Evolutionary conservation across 2,329 filamentous ascomycete genomes (phyloP).

Genomic region (Bipolaris bicolor): DNA sequence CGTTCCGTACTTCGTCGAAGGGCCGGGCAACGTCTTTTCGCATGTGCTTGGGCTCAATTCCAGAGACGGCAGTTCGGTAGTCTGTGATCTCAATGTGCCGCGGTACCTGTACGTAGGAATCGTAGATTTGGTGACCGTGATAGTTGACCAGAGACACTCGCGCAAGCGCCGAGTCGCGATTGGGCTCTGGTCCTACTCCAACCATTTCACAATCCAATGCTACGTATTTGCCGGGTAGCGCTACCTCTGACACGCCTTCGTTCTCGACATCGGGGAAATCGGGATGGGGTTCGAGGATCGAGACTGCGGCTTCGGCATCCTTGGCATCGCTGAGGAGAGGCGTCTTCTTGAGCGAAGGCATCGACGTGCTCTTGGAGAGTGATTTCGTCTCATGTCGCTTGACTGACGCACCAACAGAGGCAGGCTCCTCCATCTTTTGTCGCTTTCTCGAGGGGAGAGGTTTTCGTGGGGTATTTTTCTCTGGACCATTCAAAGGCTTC

Average conservation of each 20-base stretch:
- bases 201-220: slow-evolving; percentile 99
- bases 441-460: slow-evolving; percentile 37
- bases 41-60: slow-evolving; percentile 78
- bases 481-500: slow-evolving; percentile 46
- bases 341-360: slow-evolving; percentile 45
- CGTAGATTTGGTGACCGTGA: slow-evolving; percentile 89
- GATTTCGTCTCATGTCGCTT: slow-evolving; percentile 53
- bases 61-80: slow-evolving; percentile 87
- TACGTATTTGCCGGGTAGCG: slow-evolving; percentile 85
- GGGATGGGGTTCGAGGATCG: slow-evolving; percentile 54
- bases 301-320: slow-evolving; percentile 62
- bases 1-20: slow-evolving; percentile 78
- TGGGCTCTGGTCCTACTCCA: slow-evolving; percentile 71
- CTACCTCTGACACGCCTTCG: slow-evolving; percentile 55
- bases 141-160: slow-evolving; percentile 92
- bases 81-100: slow-evolving; percentile 78
- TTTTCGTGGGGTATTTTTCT: slow-evolving; percentile 25
- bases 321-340: slow-evolving; percentile 60
- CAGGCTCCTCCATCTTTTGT: slow-evolving; percentile 49
- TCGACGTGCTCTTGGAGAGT: slow-evolving; percentile 43
- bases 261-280: slow-evolving; percentile 52
- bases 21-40: slow-evolving; percentile 52
- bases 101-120: slow-evolving; percentile 80
- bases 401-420: slow-evolving; percentile 40
- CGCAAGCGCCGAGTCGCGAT: slow-evolving; percentile 76